Conservation (phyloP, 805 yeast genomes). For the Starmerella apis region DNA sequence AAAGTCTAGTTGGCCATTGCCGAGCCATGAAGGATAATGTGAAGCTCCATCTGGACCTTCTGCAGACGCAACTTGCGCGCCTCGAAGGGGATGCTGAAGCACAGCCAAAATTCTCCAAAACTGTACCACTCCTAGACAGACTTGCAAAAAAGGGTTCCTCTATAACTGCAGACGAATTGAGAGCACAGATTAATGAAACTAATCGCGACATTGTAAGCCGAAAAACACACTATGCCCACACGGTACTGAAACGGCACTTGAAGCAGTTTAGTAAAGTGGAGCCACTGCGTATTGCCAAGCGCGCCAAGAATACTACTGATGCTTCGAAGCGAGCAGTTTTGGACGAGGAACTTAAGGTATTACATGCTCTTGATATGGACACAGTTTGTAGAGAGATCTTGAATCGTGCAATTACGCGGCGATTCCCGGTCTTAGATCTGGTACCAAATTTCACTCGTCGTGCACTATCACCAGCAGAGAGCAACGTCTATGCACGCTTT, state of each 20-base stretch:
- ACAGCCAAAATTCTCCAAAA: slow-evolving; percentile 21
- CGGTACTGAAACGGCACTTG: slow-evolving; percentile 27
- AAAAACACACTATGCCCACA: slow-evolving; percentile 28
- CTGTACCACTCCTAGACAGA: slow-evolving; percentile 27
- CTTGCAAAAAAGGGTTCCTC: slow-evolving; percentile 11
- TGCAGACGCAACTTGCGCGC: slow-evolving; percentile 31
- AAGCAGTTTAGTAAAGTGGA: slow-evolving; percentile 31
- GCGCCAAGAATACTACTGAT: slow-evolving; percentile 18
- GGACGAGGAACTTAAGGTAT: slow-evolving; percentile 14
- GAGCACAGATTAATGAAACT: slow-evolving; percentile 20
- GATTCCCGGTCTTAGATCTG: slow-evolving; percentile 4
- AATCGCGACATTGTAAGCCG: slow-evolving; percentile 28
- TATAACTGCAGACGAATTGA: slow-evolving; percentile 19
- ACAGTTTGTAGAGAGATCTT: slow-evolving; percentile 18
- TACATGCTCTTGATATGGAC: slow-evolving; percentile 16
- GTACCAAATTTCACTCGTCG: slow-evolving; percentile 13
- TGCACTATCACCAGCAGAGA: slow-evolving; percentile 24
- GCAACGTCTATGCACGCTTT: slow-evolving; percentile 33
- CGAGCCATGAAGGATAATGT: slow-evolving; percentile 28
- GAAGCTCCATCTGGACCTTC: slow-evolving; percentile 32
- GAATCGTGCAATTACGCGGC: slow-evolving; percentile 12
- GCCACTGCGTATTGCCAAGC: slow-evolving; percentile 29
- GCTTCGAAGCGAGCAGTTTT: slow-evolving; percentile 14
- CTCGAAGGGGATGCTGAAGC: slow-evolving; percentile 3
- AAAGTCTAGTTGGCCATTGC: neutral